These are phyloP conservation scores for Ophiostoma fasciatum DNA, from an alignment of 2,329 filamentous ascomycete species.

Conservation along the genomic window DNA sequence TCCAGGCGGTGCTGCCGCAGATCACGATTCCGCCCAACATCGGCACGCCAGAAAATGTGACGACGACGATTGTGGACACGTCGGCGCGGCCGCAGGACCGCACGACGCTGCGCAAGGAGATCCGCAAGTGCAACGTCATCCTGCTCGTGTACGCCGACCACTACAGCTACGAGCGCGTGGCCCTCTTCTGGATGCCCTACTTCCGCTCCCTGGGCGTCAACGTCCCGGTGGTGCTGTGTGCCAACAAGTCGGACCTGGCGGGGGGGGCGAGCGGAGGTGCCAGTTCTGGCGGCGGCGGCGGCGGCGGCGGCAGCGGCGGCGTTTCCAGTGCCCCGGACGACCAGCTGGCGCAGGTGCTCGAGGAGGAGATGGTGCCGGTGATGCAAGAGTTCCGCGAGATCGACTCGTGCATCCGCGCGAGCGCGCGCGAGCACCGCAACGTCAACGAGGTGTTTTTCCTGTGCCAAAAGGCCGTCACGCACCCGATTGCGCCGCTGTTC, in stretches of 20 bases:
- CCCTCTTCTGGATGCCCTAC: conserved; percentile 96
- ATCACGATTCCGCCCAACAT: conserved; percentile 90
- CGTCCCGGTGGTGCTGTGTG: conserved; percentile 88
- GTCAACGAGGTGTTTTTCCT: conserved; percentile 96
- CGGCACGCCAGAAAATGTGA: conserved; percentile 90
- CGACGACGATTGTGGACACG: conserved; percentile 94
- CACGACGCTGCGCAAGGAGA: conserved; percentile 78
- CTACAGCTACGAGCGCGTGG: conserved; percentile 96
- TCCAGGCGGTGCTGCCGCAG: conserved; percentile 84
- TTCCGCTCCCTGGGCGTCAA: conserved; percentile 97
- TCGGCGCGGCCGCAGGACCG: conserved; percentile 90
- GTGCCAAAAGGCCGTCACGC: conserved; percentile 94
- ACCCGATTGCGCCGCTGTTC: conserved; percentile 90
- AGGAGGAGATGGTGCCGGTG: conserved; percentile 95
- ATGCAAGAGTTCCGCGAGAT: conserved; percentile 99
- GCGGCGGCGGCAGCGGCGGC: not conserved
- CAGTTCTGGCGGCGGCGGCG: not conserved
- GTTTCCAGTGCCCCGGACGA: conserved; percentile 22
- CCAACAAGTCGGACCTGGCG: conserved; percentile 89
- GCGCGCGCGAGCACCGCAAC: conserved; percentile 80
- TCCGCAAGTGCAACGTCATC: conserved; percentile 94
- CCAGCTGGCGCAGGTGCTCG: conserved; percentile 69
- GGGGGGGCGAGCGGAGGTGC: not conserved
- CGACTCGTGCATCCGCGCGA: conserved; percentile 91
- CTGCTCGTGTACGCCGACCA: conserved; percentile 94